Percentiles rank a stretch among this genome's conserved stretches.
Evolutionary conservation across 2,329 filamentous ascomycete genomes (phyloP).

Genomic region (Clarireedia hainanense): DNA sequence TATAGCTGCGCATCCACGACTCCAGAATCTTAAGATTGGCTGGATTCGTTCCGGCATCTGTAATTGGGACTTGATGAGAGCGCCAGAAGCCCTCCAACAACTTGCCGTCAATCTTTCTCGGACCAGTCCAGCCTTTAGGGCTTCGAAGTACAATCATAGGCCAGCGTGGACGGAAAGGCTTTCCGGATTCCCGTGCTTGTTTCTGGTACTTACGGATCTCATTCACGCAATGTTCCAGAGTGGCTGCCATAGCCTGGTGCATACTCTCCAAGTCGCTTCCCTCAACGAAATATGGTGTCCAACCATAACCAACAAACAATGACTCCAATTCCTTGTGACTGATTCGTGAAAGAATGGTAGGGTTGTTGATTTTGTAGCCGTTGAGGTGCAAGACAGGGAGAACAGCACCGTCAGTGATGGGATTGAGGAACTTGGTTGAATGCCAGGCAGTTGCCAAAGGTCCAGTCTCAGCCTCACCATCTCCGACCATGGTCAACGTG

Average conservation of each 20-base stretch:
- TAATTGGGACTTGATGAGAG: constrained; percentile 69
- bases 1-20: constrained; percentile 69
- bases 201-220: constrained; percentile 65
- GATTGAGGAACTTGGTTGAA: constrained; percentile 75
- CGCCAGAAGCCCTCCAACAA: constrained; percentile 72
- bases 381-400: constrained; percentile 72
- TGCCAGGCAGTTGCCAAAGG: constrained; percentile 75
- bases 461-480: constrained; percentile 75
- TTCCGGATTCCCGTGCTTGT: constrained; percentile 60
- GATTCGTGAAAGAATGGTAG: constrained; percentile 65
- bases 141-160: constrained; percentile 72
- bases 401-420: constrained; percentile 69
- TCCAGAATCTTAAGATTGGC: constrained; percentile 62
- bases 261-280: constrained; percentile 65
- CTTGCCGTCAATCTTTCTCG: constrained; percentile 62
- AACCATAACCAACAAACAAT: constrained; percentile 68
- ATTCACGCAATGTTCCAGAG: constrained; percentile 61
- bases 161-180: constrained; percentile 64
- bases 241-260: constrained; percentile 77
- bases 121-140: constrained; percentile 75
- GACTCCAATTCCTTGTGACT: constrained; percentile 63
- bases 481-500: constrained; percentile 69
- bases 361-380: constrained; percentile 81
- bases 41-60: constrained; percentile 58
- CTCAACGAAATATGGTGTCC: constrained; percentile 74